phyloP scores from a whole-genome alignment of 805 yeast species.

The Ogataea degrootiae region DNA sequence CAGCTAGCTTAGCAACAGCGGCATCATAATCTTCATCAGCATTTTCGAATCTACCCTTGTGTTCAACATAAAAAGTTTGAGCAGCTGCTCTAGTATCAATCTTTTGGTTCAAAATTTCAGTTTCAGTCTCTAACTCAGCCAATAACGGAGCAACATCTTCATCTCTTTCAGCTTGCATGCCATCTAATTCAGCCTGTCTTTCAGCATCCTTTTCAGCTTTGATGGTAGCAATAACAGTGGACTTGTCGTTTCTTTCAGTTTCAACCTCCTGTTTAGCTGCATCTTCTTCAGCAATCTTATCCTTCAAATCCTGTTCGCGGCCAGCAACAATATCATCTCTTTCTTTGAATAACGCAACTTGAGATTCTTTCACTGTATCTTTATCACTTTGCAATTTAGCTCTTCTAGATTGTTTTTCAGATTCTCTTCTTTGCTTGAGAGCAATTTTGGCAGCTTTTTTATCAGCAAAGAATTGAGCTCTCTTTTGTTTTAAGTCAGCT shows the following conservation, averaged over 20 bases:
- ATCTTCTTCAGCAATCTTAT: conserved; percentile 35
- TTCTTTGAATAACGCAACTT: conserved; percentile 37
- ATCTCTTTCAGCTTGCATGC: conserved; percentile 48
- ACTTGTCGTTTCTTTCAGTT: conserved; percentile 38
- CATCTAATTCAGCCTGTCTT: conserved; percentile 42
- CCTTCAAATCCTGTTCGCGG: conserved; percentile 38
- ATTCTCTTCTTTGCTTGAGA: conserved; percentile 29
- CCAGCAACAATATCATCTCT: conserved; percentile 37
- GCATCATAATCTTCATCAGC: conserved; percentile 38
- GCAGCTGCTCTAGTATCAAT: conserved; percentile 44
- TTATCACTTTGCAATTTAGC: conserved; percentile 45
- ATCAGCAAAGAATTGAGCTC: conserved; percentile 33
- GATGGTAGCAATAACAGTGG: conserved; percentile 37
- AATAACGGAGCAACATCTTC: conserved; percentile 50
- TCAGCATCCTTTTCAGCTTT: conserved; percentile 40
- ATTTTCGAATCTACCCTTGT: conserved; percentile 40
- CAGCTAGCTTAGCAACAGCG: conserved; percentile 39
- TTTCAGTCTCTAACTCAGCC: conserved; percentile 48
- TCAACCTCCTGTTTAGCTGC: conserved; percentile 37
- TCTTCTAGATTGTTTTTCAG: conserved; percentile 35
- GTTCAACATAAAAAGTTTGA: conserved; percentile 40
- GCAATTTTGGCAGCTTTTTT: conserved; percentile 35
- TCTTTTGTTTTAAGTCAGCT: conserved; percentile 37
- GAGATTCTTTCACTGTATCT: conserved; percentile 41
- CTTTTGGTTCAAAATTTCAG: conserved; percentile 44